phyloP scores from a whole-genome alignment of 192 early-diverging fungal genomes.

The Coemansia sp. region DNA sequence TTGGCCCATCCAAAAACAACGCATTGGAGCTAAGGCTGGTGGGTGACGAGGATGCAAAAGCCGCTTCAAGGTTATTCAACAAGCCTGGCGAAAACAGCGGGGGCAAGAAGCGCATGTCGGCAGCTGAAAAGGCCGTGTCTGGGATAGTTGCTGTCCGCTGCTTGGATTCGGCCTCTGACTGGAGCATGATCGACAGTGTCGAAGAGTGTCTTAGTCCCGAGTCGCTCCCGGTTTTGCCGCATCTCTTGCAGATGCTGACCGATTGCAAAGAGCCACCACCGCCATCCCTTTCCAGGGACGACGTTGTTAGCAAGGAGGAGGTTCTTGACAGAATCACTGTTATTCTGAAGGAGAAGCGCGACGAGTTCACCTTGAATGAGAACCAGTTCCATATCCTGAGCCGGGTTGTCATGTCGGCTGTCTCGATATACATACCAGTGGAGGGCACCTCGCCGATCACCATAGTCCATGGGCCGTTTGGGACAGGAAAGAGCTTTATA shows the following conservation, averaged over 20 bases:
- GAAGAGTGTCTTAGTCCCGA: constrained; percentile 28
- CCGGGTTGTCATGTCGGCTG: constrained; percentile 32
- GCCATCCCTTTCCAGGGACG: background rate
- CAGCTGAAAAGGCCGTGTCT: constrained; percentile 11
- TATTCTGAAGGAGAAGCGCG: constrained; percentile 12
- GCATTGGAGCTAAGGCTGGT: constrained; percentile 46
- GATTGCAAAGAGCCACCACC: background rate
- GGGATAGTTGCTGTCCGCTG: constrained; percentile 42
- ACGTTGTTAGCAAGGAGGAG: background rate
- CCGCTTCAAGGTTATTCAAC: constrained; percentile 32
- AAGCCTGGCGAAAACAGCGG: background rate
- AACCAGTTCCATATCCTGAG: constrained; percentile 35
- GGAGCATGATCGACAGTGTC: constrained; percentile 52
- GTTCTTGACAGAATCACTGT: constrained; percentile 1
- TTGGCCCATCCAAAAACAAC: constrained; percentile 54
- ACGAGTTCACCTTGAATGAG: constrained; percentile 25
- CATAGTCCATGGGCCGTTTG: constrained; percentile 61
- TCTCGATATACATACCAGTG: constrained; percentile 37
- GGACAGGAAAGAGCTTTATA: constrained; percentile 77
- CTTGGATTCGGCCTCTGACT: constrained; percentile 44
- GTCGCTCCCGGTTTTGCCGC: constrained; percentile 25
- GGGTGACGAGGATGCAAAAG: constrained; percentile 45
- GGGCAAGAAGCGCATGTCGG: background rate
- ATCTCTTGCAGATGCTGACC: constrained; percentile 15
- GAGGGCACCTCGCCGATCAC: constrained; percentile 25